Percentiles rank a stretch among this genome's conserved stretches.
Conservation (phyloP, 345 rosid genomes). For the Anacardium occidentale region DNA sequence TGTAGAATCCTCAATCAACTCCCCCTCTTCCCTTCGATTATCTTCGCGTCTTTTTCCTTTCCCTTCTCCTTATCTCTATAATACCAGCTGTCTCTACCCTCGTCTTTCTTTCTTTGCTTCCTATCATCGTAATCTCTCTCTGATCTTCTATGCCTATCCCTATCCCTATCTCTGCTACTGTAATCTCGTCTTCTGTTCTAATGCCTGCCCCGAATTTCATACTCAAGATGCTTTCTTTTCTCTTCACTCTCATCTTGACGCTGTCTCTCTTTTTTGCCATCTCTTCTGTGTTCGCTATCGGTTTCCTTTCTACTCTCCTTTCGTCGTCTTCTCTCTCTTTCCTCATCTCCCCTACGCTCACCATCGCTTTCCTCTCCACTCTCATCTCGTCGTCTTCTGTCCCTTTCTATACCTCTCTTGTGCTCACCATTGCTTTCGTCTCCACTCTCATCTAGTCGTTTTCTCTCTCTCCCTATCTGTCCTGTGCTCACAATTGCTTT, state of each 20-base stretch:
- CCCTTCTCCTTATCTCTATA: constrained; percentile 31
- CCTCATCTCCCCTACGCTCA: constrained; percentile 9
- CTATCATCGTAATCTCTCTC: background rate
- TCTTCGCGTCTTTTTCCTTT: constrained; percentile 34
- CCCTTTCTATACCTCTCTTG: constrained; percentile 12
- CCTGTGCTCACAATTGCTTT: too few species aligned
- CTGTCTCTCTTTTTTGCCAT: too few species aligned
- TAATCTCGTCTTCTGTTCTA: constrained; percentile 13
- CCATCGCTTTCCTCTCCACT: constrained; percentile 3
- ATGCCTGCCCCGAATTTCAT: constrained; percentile 28
- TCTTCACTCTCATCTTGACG: too few species aligned
- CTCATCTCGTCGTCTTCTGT: constrained; percentile 20
- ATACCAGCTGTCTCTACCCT: constrained; percentile 24
- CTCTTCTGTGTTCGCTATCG: too few species aligned
- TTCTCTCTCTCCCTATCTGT: too few species aligned
- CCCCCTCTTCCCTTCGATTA: constrained; percentile 26
- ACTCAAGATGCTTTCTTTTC: background rate
- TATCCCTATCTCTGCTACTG: background rate
- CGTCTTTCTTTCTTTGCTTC: constrained; percentile 28
- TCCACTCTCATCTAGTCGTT: background rate
- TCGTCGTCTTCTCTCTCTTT: constrained; percentile 21
- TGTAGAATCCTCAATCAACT: constrained; percentile 30
- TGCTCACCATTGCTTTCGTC: background rate
- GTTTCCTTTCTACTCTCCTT: constrained; percentile 2
- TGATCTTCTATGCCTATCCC: background rate